Evolutionary conservation across 75 land plant genomes (phyloP).

Genomic region (Chamaecyparis obtusa): DNA sequence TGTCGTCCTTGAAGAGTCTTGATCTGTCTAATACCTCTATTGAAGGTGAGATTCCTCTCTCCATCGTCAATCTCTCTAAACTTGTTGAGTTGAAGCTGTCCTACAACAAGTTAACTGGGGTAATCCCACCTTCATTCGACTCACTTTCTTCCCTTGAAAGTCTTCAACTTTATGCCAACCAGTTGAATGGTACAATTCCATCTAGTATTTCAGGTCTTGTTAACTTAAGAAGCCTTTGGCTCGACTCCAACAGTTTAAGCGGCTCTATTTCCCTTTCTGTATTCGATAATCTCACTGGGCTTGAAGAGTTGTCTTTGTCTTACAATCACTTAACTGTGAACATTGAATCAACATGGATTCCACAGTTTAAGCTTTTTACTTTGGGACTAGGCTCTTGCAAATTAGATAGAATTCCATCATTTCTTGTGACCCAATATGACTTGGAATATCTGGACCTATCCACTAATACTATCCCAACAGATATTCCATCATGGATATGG

Average conservation of each 20-base stretch:
- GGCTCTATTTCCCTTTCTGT: constrained; percentile 2
- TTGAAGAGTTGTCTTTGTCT: constrained; percentile 12
- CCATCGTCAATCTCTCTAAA: background rate
- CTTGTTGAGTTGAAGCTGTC: background rate
- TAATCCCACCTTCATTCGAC: background rate
- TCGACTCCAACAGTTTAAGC: background rate
- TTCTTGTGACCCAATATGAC: too few relatives aligned
- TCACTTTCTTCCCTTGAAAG: background rate
- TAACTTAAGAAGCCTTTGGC: background rate
- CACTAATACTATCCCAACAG: too few relatives aligned
- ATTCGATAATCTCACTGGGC: constrained; percentile 6
- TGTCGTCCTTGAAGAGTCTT: background rate
- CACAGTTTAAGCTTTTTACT: background rate
- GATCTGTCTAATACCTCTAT: background rate
- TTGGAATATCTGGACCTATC: too few relatives aligned
- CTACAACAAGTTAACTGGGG: constrained; percentile 1
- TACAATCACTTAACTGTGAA: constrained; percentile 10
- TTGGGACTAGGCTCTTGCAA: too few relatives aligned
- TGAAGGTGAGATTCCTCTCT: background rate
- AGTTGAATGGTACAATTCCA: background rate
- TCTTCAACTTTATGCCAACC: background rate
- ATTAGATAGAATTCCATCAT: too few relatives aligned
- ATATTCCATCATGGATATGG: too few relatives aligned
- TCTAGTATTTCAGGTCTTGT: background rate
- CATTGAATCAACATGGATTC: constrained; percentile 14